Conservation (phyloP, 1,284 basidiomycete species). For the Puccinia hordei region DNA sequence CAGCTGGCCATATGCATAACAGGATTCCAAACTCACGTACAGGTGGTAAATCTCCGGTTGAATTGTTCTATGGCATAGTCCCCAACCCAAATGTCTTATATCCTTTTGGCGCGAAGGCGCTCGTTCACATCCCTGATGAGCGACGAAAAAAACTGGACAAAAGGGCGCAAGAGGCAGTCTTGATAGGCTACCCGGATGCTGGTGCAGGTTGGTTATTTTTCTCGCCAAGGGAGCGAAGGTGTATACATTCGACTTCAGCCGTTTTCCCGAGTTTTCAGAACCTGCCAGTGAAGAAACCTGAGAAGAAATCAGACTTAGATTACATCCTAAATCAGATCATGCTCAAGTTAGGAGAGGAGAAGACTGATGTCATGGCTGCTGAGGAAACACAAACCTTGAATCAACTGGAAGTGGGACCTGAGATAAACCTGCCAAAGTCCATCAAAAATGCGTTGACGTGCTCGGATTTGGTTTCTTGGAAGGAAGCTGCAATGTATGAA, state of each 20-base stretch:
- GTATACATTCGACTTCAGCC: background rate
- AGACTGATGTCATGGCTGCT: no score
- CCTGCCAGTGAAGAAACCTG: background rate
- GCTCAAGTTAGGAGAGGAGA: no score
- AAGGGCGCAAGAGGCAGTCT: background rate
- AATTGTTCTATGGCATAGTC: background rate
- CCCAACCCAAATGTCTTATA: no score
- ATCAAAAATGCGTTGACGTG: no score
- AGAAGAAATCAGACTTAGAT: no score
- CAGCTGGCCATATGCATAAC: background rate
- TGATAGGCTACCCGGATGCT: background rate
- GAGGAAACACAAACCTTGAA: no score
- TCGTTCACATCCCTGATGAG: no score
- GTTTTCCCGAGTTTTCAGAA: background rate
- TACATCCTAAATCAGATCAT: no score
- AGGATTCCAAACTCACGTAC: background rate
- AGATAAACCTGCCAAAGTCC: background rate
- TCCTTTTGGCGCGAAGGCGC: background rate
- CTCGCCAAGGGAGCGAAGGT: background rate
- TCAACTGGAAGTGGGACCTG: no score
- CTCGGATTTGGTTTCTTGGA: background rate
- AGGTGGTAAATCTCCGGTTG: background rate
- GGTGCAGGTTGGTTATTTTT: constrained; percentile 17
- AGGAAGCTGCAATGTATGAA: no score
- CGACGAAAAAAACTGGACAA: background rate